These are phyloP conservation scores for Ploettnerulaceae sp. DNA, from an alignment of 2,329 filamentous ascomycete species.

Conservation along the genomic window DNA sequence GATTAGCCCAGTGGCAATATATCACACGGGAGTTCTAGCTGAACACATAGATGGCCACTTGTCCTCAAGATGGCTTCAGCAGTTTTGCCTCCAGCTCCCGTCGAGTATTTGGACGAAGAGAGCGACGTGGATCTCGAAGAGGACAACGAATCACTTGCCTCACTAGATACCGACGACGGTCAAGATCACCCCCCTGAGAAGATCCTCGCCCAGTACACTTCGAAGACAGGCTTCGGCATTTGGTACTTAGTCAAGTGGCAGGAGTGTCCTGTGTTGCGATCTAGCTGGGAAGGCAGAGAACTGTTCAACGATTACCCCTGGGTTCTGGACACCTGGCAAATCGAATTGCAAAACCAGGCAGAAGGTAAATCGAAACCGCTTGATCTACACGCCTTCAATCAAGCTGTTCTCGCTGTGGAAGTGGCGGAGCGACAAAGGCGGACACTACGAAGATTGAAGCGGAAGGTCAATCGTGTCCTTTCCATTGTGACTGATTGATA, in stretches of 20 bases:
- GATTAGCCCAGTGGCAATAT: slow-evolving; percentile 1
- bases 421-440: slow-evolving; percentile 26
- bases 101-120: slow-evolving; percentile 21
- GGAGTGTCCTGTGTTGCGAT: slow-evolving; percentile 32
- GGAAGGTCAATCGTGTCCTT: slow-evolving; percentile 28
- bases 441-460: slow-evolving; percentile 29
- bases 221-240: slow-evolving; percentile 21
- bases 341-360: slow-evolving; percentile 28
- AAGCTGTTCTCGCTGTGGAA: slow-evolving; percentile 26
- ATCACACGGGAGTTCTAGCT: background rate
- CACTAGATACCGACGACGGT: slow-evolving; percentile 32
- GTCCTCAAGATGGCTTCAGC: slow-evolving; percentile 14
- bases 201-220: slow-evolving; percentile 29
- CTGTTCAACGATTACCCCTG: slow-evolving; percentile 23
- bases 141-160: slow-evolving; percentile 31
- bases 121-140: slow-evolving; percentile 26
- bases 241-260: slow-evolving; percentile 35
- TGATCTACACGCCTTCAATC: slow-evolving; percentile 29
- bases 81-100: background rate
- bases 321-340: slow-evolving; percentile 29
- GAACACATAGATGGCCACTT: slow-evolving; percentile 8
- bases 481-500: slow-evolving; percentile 27
- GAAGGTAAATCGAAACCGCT: slow-evolving; percentile 31
- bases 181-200: slow-evolving; percentile 31
- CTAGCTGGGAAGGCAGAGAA: slow-evolving; percentile 30